Base-by-base conservation (phyloP, 495 filamentous ascomycete species). In the Podospora fimiseda region DNA sequence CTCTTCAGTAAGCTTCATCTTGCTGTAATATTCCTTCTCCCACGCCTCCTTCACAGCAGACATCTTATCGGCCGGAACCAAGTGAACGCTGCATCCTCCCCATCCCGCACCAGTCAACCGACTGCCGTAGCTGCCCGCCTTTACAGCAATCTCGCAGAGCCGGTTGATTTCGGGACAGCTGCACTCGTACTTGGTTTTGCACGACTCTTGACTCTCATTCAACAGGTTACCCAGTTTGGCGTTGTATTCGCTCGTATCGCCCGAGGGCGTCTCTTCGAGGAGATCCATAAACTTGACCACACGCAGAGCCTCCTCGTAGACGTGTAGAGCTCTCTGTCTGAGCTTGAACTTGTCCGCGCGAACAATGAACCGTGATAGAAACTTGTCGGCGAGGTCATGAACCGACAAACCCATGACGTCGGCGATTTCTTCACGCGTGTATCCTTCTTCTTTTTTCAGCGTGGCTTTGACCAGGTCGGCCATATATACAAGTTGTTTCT, bases 81-180 rank as follows among this genome's bases (percentile, higher is more conserved):
- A 78, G 69, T 98, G 94, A 45, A 98, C 92, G 41, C 80, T 90
- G 68, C 94, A 97, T 11, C 93, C 93, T 55, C 93, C 93, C 93
- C 93, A 98, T 22, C 93, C 93, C 14, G 93, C 93, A 45, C 93
- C 93, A 1, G 93, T 98, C 61, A 97, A 70, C 8, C 93, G 79
- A 58, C 85, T 88, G 18, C 93, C 94, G 69, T 87, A 92, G 38
- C 84, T 80, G 18, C 94, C 93, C 3, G 85, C 87, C 40, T 71
- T 71, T 11, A 83, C 77, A 1, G 93, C 92, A 57, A 97, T 84
- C 22, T 70, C 61, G 64, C 91, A 96, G 37, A 98, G 78, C 49
- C 87, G 77, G 64, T 98, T 94, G 27, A 97, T 80, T 68, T 97
- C 89, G 0, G 86, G 81, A 52, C 89, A 93, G 59, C 85, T 89